A percentile compares a stretch with the other conserved stretches of the same genome.
phyloP scores from a whole-genome alignment of 2,329 filamentous ascomycete species.

The Fusarium duplospermum region DNA sequence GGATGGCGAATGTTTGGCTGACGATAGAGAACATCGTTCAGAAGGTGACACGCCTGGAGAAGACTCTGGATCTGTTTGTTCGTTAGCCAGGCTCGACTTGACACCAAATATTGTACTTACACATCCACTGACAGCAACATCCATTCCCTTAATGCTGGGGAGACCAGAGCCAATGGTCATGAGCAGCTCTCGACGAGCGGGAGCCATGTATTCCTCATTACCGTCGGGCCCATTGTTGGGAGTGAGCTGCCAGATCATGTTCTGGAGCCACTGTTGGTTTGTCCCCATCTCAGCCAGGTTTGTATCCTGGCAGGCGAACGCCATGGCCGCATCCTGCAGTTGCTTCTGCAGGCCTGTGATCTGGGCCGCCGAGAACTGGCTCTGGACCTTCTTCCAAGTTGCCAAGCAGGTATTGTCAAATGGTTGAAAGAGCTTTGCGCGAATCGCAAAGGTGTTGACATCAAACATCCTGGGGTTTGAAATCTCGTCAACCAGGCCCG shows the following conservation, averaged over 20 bases:
- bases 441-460: conserved; percentile 67
- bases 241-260: conserved; percentile 71
- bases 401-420: conserved; percentile 74
- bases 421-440: conserved; percentile 72
- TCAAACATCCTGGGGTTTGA: conserved; percentile 65
- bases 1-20: conserved; percentile 70
- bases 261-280: conserved; percentile 75
- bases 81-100: conserved; percentile 16
- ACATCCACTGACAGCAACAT: conserved; percentile 79
- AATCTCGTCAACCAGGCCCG: conserved; percentile 70
- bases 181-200: conserved; percentile 44
- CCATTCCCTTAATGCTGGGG: conserved; percentile 74
- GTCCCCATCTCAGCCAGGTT: conserved; percentile 66
- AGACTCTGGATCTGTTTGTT: conserved; percentile 77
- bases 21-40: conserved; percentile 78
- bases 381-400: conserved; percentile 74
- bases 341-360: conserved; percentile 71
- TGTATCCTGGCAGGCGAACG: conserved; percentile 64
- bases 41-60: conserved; percentile 78
- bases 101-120: conserved; percentile 58
- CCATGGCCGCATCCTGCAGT: conserved; percentile 65
- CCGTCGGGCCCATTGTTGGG: conserved; percentile 60
- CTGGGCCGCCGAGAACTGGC: conserved; percentile 67
- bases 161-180: conserved; percentile 77
- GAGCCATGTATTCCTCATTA: conserved; percentile 61